These are phyloP conservation scores for Penicillium waksmanii DNA, from an alignment of 495 filamentous ascomycete species.

Conservation along the genomic window DNA sequence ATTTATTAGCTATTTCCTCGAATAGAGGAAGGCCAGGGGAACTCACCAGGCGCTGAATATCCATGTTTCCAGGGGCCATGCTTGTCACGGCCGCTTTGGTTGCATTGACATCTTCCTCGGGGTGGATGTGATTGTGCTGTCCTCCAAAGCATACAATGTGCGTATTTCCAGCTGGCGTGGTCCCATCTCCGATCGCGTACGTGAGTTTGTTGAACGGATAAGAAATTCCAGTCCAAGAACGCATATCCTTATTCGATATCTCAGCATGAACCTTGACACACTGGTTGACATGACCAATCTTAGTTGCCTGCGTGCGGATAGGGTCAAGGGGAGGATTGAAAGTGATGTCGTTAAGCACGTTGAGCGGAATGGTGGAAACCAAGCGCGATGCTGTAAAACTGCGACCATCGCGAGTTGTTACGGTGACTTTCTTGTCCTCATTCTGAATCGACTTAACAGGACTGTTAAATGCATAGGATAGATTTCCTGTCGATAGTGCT, in stretches of 20 bases:
- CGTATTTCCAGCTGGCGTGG: conserved; percentile 28
- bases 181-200: conserved; percentile 24
- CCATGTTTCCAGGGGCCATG: conserved; percentile 29
- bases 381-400: conserved; percentile 20
- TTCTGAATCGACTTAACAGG: conserved; percentile 26
- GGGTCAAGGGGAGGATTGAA: conserved; percentile 31
- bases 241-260: conserved; percentile 26
- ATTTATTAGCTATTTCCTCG: conserved; percentile 2
- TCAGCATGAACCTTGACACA: conserved; percentile 37
- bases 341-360: conserved; percentile 28
- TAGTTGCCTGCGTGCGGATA: conserved; percentile 20
- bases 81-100: conserved; percentile 23
- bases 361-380: conserved; percentile 35
- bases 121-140: conserved; percentile 23
- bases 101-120: conserved; percentile 23
- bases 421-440: conserved; percentile 13
- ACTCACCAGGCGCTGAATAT: conserved; percentile 24
- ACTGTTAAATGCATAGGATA: conserved; percentile 30
- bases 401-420: conserved; percentile 20
- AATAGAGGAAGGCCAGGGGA: background rate
- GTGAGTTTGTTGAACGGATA: conserved; percentile 30
- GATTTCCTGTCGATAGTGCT: conserved; percentile 17
- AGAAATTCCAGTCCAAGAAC: conserved; percentile 29
- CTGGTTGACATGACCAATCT: conserved; percentile 33
- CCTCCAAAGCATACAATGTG: conserved; percentile 33